Conservation (phyloP, 768 basidiomycete genomes). For the Leucocoprinus leucothites region DNA sequence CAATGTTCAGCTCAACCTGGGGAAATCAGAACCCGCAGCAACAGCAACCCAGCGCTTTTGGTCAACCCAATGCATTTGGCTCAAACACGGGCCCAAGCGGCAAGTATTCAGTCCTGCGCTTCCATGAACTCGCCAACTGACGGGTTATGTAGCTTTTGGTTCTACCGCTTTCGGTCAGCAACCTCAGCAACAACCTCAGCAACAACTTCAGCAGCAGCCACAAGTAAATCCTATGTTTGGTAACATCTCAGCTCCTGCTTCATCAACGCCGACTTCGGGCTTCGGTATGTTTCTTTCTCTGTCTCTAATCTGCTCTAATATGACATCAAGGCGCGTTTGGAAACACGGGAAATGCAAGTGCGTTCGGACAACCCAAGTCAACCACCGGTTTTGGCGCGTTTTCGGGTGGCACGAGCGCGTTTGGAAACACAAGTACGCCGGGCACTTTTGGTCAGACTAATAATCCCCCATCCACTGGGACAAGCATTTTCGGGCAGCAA, state of each 20-base stretch:
- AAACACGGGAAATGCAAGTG: constrained; percentile 12
- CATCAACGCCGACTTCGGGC: constrained; percentile 29
- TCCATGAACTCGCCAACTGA: constrained; percentile 23
- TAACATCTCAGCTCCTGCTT: constrained; percentile 38
- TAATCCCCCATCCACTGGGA: constrained; percentile 5
- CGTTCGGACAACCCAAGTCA: constrained; percentile 65
- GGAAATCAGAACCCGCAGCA: constrained; percentile 61
- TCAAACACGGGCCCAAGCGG: constrained; percentile 31
- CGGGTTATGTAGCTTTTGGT: constrained; percentile 45
- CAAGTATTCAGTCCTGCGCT: constrained; percentile 29
- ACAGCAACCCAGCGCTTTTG: constrained; percentile 59
- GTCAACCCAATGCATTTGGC: constrained; percentile 68
- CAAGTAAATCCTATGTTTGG: constrained; percentile 83
- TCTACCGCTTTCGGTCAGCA: constrained; percentile 59
- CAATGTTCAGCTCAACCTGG: constrained; percentile 78
- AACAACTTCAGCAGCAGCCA: constrained; percentile 57
- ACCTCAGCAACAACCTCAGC: constrained; percentile 49
- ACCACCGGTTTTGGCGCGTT: constrained; percentile 76
- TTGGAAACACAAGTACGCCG: constrained; percentile 36
- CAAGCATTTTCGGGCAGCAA: constrained; percentile 17
- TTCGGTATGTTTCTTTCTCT: constrained; percentile 38
- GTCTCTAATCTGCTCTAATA: constrained; percentile 16
- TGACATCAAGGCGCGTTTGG: constrained; percentile 42
- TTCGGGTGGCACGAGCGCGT: constrained; percentile 47
- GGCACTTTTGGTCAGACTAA: constrained; percentile 55